Evolutionary conservation across 2,329 filamentous ascomycete genomes (phyloP).

Genomic region (Madurella mycetomatis): DNA sequence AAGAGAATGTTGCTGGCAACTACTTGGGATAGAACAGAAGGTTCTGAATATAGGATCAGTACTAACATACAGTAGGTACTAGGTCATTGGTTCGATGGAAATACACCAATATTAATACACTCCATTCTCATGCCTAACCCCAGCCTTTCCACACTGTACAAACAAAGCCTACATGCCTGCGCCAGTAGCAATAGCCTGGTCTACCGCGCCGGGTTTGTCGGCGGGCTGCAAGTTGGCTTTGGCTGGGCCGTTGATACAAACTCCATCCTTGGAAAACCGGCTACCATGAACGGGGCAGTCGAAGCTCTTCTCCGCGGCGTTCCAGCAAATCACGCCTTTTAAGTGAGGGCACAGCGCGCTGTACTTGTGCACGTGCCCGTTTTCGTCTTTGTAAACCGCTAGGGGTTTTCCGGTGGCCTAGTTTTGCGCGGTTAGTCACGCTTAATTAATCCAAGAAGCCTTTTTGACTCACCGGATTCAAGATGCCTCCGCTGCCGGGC

Average conservation of each 20-base stretch:
- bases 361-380: slow-evolving; percentile 46
- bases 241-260: slow-evolving; percentile 35
- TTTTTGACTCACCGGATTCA: slow-evolving; percentile 37
- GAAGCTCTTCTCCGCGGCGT: slow-evolving; percentile 47
- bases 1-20: no score
- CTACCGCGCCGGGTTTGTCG: slow-evolving; percentile 13
- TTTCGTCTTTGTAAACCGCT: slow-evolving; percentile 54
- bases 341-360: slow-evolving; percentile 54
- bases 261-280: slow-evolving; percentile 34
- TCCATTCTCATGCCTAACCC: neutral
- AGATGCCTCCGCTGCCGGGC: slow-evolving; percentile 45
- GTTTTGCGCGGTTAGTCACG: neutral
- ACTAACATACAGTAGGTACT: no score
- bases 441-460: neutral
- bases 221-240: slow-evolving; percentile 28
- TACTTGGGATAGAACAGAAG: neutral
- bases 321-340: slow-evolving; percentile 55
- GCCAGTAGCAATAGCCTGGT: slow-evolving; percentile 12
- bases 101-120: neutral
- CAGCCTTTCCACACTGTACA: neutral
- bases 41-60: neutral
- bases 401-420: slow-evolving; percentile 40
- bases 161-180: neutral
- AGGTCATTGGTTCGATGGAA: no score
- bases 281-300: slow-evolving; percentile 50